These are phyloP conservation scores for Aspergillus quadrilineatus DNA, from an alignment of 2,329 filamentous ascomycete species.

Conservation along the genomic window DNA sequence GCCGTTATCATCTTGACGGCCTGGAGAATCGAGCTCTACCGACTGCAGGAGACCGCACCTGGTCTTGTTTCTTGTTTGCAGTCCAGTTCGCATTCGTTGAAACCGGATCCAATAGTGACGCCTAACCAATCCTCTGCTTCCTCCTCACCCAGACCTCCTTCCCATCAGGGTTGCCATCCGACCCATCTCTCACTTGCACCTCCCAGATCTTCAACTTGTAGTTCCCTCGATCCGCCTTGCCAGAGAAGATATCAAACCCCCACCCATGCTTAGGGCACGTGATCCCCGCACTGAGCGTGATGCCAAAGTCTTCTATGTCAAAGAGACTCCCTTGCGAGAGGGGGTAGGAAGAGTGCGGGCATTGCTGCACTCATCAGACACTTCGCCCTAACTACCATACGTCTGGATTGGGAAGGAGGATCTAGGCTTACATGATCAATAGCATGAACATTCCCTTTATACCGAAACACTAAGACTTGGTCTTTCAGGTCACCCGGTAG, in stretches of 20 bases:
- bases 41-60: no score
- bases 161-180: background rate
- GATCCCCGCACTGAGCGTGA: slow-evolving; percentile 52
- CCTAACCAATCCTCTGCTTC: slow-evolving; percentile 34
- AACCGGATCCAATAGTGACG: no score
- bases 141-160: slow-evolving; percentile 38
- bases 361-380: slow-evolving; percentile 49
- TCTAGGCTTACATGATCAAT: slow-evolving; percentile 60
- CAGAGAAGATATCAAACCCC: slow-evolving; percentile 68
- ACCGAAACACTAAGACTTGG: slow-evolving; percentile 66
- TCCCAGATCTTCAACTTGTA: slow-evolving; percentile 66
- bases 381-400: background rate
- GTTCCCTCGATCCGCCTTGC: slow-evolving; percentile 59
- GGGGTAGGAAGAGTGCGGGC: slow-evolving; percentile 67
- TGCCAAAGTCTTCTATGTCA: slow-evolving; percentile 71
- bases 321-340: slow-evolving; percentile 63
- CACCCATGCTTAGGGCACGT: slow-evolving; percentile 69
- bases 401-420: background rate
- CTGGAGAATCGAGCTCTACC: no score
- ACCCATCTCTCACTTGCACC: slow-evolving; percentile 52
- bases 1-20: no score
- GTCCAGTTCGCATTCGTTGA: background rate
- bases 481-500: slow-evolving; percentile 50
- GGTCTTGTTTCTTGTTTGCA: no score
- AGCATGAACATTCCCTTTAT: slow-evolving; percentile 64